phyloP scores from a whole-genome alignment of 1,284 basidiomycete species.

The Naganishia liquefaciens region DNA sequence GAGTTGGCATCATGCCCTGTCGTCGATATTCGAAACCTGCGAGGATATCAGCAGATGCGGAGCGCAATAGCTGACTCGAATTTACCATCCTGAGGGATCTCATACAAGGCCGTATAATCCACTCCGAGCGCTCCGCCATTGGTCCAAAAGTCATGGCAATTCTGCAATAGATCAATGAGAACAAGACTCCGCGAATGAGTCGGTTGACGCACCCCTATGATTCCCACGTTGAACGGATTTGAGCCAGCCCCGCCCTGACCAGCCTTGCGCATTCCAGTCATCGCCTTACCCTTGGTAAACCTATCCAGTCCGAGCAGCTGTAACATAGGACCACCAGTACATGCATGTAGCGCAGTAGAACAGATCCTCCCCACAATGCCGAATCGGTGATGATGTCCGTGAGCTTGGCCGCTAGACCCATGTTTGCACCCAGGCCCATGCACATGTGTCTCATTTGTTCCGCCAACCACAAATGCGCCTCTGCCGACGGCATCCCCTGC shows the following conservation, averaged over 20 bases:
- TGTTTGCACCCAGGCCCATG: constrained; percentile 34
- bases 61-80: background rate
- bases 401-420: constrained; percentile 35
- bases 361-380: constrained; percentile 45
- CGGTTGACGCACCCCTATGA: constrained; percentile 57
- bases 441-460: constrained; percentile 37
- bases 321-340: constrained; percentile 59
- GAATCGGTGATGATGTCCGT: constrained; percentile 47
- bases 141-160: constrained; percentile 96
- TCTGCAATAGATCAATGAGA: constrained; percentile 53
- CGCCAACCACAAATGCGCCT: constrained; percentile 27
- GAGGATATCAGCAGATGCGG: background rate
- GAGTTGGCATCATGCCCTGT: constrained; percentile 4
- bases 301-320: constrained; percentile 87
- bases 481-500: constrained; percentile 26
- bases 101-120: constrained; percentile 85
- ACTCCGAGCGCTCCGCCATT: constrained; percentile 79
- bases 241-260: constrained; percentile 61
- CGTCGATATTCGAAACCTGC: constrained; percentile 12
- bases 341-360: constrained; percentile 35
- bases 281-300: constrained; percentile 86
- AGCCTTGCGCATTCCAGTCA: constrained; percentile 65
- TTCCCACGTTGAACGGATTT: constrained; percentile 91
- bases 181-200: background rate
- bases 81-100: constrained; percentile 75